These are phyloP conservation scores for Alternaria metachromatica DNA, from an alignment of 2,329 filamentous ascomycete genomes.

Conservation along the genomic window DNA sequence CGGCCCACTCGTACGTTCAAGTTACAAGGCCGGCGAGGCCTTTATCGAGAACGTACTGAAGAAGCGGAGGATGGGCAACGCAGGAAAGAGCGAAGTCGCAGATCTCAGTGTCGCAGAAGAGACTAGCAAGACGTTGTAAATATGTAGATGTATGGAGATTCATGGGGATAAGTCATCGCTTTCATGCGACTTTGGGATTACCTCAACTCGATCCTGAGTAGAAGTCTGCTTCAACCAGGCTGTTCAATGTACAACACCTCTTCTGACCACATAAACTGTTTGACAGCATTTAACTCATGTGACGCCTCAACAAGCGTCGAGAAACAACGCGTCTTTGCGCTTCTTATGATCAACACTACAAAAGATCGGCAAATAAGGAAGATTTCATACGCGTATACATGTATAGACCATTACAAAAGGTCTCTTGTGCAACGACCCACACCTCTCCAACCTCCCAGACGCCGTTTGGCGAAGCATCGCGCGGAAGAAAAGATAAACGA, in stretches of 20 bases:
- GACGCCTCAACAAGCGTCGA: not conserved
- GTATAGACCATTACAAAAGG: not conserved
- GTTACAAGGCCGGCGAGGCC: slow-evolving; percentile 96
- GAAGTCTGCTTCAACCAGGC: slow-evolving; percentile 9
- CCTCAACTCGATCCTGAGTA: not conserved
- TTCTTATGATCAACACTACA: not conserved
- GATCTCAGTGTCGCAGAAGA: slow-evolving; percentile 12
- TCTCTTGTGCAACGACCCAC: not conserved
- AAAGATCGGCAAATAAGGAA: not conserved
- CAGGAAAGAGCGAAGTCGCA: slow-evolving; percentile 15
- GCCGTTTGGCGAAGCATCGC: not conserved
- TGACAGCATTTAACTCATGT: not conserved
- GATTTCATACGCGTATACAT: not conserved
- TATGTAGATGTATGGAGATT: not conserved
- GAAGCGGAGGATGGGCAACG: slow-evolving; percentile 59
- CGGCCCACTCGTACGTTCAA: slow-evolving; percentile 89
- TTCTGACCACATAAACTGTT: not conserved
- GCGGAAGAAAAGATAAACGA: not conserved
- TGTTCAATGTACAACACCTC: not conserved
- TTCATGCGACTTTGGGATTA: not conserved
- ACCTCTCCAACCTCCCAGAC: not conserved
- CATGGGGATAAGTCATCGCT: not conserved
- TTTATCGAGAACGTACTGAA: slow-evolving; percentile 98
- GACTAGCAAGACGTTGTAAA: slow-evolving; percentile 1
- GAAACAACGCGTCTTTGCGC: not conserved